These are phyloP conservation scores for Protomyces pachydermus DNA, from an alignment of 1,139 yeast species.

Conservation along the genomic window DNA sequence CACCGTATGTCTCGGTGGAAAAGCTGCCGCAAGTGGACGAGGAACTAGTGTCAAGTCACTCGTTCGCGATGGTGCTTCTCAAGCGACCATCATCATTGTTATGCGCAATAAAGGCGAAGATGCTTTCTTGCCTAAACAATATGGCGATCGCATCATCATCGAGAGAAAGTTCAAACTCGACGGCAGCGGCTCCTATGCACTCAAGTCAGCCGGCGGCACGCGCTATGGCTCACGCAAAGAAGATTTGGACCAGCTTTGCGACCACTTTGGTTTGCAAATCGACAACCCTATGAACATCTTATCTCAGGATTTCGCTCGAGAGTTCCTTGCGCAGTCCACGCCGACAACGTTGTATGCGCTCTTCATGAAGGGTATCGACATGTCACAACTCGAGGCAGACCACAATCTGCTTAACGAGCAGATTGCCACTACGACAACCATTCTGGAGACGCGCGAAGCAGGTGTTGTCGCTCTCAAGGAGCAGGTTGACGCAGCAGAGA, in stretches of 20 bases:
- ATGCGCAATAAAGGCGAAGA: slow-evolving; percentile 50
- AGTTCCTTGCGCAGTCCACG: slow-evolving; percentile 71
- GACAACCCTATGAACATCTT: slow-evolving; percentile 90
- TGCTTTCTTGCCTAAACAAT: slow-evolving; percentile 59
- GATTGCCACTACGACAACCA: slow-evolving; percentile 31
- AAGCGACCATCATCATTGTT: slow-evolving; percentile 34
- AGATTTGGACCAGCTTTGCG: slow-evolving; percentile 63
- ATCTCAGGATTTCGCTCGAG: slow-evolving; percentile 91
- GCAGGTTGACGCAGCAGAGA: slow-evolving; percentile 34
- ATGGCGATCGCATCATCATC: slow-evolving; percentile 63
- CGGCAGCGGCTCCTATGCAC: slow-evolving; percentile 49
- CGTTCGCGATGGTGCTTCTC: slow-evolving; percentile 66
- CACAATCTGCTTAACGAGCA: slow-evolving; percentile 38
- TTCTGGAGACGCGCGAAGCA: slow-evolving; percentile 11
- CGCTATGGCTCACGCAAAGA: slow-evolving; percentile 57
- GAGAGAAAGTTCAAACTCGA: slow-evolving; percentile 57
- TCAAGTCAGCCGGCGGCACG: slow-evolving; percentile 49
- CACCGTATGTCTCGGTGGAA: slow-evolving; percentile 88
- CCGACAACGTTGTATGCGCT: slow-evolving; percentile 64
- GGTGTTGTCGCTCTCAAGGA: slow-evolving; percentile 12
- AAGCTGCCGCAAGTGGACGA: slow-evolving; percentile 83
- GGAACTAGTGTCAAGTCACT: slow-evolving; percentile 66
- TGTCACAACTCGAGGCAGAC: slow-evolving; percentile 48
- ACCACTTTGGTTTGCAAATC: slow-evolving; percentile 68
- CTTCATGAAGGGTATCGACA: slow-evolving; percentile 74